Percentiles rank a stretch among this genome's conserved stretches.
phyloP scores from a whole-genome alignment of 2,329 filamentous ascomycete genomes.

The Talaromyces verruculosus region DNA sequence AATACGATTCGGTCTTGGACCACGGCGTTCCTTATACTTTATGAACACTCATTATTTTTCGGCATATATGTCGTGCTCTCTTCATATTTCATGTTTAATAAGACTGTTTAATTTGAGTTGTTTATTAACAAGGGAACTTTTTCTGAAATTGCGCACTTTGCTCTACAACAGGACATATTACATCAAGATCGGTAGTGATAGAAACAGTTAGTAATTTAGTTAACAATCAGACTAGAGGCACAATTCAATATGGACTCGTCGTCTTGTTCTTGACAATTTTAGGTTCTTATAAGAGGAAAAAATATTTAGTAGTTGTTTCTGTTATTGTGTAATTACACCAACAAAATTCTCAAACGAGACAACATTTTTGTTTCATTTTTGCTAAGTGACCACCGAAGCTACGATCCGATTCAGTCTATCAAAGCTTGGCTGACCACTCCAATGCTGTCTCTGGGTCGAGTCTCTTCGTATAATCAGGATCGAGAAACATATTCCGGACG shows the following conservation, averaged over 20 bases:
- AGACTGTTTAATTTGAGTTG: background rate
- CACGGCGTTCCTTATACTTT: background rate
- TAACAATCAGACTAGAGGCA: background rate
- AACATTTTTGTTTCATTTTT: background rate
- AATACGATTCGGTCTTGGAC: background rate
- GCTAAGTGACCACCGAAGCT: background rate
- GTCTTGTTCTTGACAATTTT: background rate
- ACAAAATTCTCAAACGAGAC: background rate
- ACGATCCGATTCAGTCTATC: background rate
- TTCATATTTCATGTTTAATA: background rate
- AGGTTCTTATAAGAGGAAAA: too few species aligned
- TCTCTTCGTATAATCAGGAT: constrained; percentile 37
- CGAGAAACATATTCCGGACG: constrained; percentile 39
- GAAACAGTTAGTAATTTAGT: background rate
- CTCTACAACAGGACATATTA: background rate
- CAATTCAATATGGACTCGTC: background rate
- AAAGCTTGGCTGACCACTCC: constrained; percentile 6
- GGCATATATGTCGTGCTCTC: background rate
- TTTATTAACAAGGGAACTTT: background rate
- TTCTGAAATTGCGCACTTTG: background rate
- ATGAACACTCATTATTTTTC: background rate
- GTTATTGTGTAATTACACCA: background rate
- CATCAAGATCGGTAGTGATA: background rate
- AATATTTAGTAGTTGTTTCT: too few species aligned
- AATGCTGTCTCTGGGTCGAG: constrained; percentile 13